phyloP scores from a whole-genome alignment of 2,329 filamentous ascomycete genomes.

The Albifimbria verrucaria region DNA sequence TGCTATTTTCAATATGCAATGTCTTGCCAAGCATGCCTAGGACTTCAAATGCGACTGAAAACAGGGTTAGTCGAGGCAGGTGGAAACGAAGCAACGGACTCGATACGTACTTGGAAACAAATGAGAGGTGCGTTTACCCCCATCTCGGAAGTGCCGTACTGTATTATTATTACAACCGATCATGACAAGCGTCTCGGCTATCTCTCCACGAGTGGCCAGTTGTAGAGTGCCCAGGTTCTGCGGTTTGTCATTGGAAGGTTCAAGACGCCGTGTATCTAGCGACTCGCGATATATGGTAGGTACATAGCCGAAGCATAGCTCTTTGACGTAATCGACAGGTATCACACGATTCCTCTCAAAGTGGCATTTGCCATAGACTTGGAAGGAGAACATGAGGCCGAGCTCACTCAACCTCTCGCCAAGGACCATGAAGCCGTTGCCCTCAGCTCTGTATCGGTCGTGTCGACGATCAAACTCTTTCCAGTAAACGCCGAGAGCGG shows the following conservation, averaged over 20 bases:
- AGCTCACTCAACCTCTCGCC: conserved; percentile 45
- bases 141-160: conserved; percentile 38
- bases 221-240: conserved; percentile 41
- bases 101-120: conserved; percentile 49
- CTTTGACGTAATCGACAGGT: conserved; percentile 50
- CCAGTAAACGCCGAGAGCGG: conserved; percentile 55
- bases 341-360: conserved; percentile 51
- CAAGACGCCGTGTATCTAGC: conserved; percentile 35
- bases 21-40: conserved; percentile 54
- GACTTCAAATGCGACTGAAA: conserved; percentile 53
- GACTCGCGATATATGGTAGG: conserved; percentile 48
- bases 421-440: conserved; percentile 50
- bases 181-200: conserved; percentile 48
- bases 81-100: too few species aligned
- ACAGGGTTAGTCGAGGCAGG: conserved; percentile 8
- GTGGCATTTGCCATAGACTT: conserved; percentile 43
- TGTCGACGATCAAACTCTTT: conserved; percentile 51
- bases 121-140: conserved; percentile 39
- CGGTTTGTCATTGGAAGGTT: conserved; percentile 35
- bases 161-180: conserved; percentile 54
- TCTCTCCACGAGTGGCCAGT: conserved; percentile 46
- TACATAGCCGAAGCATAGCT: conserved; percentile 53
- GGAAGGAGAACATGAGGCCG: conserved; percentile 53
- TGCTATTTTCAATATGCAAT: conserved; percentile 45
- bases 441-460: conserved; percentile 52